These are phyloP conservation scores for Misopates orontium DNA, from an alignment of 257 asterid species.

Conservation along the genomic window DNA sequence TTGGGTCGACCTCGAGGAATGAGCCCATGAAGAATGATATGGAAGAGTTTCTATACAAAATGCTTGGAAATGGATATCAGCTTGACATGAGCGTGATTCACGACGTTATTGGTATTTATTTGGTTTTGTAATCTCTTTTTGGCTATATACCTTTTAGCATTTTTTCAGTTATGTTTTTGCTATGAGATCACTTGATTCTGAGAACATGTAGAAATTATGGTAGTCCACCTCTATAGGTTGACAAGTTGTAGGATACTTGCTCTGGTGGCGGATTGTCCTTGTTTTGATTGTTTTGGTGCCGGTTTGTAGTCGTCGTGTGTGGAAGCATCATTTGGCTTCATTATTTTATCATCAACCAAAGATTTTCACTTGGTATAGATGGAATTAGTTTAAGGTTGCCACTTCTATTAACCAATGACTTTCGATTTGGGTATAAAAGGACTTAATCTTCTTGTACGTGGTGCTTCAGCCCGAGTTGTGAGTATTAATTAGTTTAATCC, in stretches of 20 bases:
- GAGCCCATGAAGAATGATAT: conserved; percentile 46
- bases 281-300: conserved; percentile 3
- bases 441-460: background rate
- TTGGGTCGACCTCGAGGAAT: conserved; percentile 25
- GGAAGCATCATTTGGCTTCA: conserved; percentile 10
- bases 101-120: conserved; percentile 58
- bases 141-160: background rate
- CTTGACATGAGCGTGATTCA: conserved; percentile 57
- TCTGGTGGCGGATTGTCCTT: background rate
- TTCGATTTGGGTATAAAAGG: too few species aligned
- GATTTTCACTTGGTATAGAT: background rate
- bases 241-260: too few species aligned
- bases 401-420: too few species aligned
- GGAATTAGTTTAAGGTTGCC: conserved; percentile 1
- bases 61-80: conserved; percentile 80
- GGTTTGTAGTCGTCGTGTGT: background rate
- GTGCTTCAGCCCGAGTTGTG: background rate
- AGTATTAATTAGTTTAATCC: background rate
- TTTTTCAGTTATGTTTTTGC: conserved; percentile 1
- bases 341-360: background rate
- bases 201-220: conserved; percentile 10
- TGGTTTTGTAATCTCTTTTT: background rate
- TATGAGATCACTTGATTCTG: background rate
- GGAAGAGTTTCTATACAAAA: conserved; percentile 60
- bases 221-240: background rate